Percentiles rank a stretch among this genome's conserved stretches.
Conservation (phyloP, 176 grass and related monocot species). For the Oryza meyeriana region DNA sequence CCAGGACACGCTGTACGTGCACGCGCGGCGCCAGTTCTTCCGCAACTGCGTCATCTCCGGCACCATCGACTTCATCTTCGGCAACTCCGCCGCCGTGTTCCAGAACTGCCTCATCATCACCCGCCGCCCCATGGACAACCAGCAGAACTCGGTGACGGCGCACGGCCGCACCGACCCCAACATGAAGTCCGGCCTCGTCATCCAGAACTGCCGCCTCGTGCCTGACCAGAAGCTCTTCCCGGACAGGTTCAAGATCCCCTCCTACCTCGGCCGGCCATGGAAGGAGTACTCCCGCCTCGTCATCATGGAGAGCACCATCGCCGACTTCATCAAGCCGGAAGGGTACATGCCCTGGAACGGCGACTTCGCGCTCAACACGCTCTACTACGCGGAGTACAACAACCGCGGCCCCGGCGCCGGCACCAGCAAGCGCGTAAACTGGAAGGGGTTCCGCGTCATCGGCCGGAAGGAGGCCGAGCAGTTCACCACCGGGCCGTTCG, state of each 20-base stretch:
- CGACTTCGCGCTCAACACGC: constrained; percentile 51
- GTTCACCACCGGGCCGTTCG: constrained; percentile 54
- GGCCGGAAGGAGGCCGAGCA: constrained; percentile 31
- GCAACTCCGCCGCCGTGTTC: constrained; percentile 71
- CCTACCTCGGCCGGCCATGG: constrained; percentile 73
- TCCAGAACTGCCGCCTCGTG: constrained; percentile 81
- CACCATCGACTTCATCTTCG: constrained; percentile 93
- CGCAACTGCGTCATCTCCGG: constrained; percentile 81
- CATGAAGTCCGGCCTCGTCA: constrained; percentile 74
- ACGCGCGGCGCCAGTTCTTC: constrained; percentile 66
- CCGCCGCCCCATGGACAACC: constrained; percentile 64
- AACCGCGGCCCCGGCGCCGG: constrained; percentile 68
- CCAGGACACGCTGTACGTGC: constrained; percentile 85
- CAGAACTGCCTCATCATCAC: constrained; percentile 77
- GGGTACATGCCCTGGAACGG: constrained; percentile 66
- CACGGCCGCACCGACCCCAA: constrained; percentile 65
- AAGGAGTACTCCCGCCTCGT: constrained; percentile 61
- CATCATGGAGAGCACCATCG: constrained; percentile 63
- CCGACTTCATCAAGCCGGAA: constrained; percentile 58
- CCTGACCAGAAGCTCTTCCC: constrained; percentile 54
- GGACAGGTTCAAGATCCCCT: constrained; percentile 54
- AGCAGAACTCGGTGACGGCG: constrained; percentile 75
- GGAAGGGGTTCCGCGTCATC: constrained; percentile 63
- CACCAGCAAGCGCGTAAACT: constrained; percentile 60
- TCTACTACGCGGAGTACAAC: constrained; percentile 74